A percentile compares a stretch with the other conserved stretches of the same genome.
These are phyloP conservation scores for Lasiosphaeriaceae sp. DNA, from an alignment of 495 filamentous ascomycete species.

Conservation along the genomic window DNA sequence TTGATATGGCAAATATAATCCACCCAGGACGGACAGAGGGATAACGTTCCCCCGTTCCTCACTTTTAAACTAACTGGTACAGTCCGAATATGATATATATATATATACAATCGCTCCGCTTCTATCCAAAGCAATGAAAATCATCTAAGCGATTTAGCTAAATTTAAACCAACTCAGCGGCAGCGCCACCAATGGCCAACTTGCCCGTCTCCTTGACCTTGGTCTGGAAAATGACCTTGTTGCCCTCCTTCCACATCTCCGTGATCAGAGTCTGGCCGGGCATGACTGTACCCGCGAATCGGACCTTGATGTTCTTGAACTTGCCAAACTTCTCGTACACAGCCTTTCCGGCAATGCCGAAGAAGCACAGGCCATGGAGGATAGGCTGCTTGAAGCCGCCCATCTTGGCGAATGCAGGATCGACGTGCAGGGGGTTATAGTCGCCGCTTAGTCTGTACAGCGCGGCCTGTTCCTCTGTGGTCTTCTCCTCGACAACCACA, in stretches of 20 bases:
- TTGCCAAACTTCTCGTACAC: slow-evolving; percentile 78
- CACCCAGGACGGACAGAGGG: too few relatives aligned
- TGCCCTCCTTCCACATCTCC: slow-evolving; percentile 98
- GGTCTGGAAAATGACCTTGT: slow-evolving; percentile 84
- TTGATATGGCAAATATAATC: too few relatives aligned
- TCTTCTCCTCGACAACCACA: slow-evolving; percentile 80
- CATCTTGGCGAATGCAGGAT: slow-evolving; percentile 89
- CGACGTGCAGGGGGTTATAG: slow-evolving; percentile 86
- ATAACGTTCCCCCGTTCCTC: too few relatives aligned
- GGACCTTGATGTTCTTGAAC: slow-evolving; percentile 92
- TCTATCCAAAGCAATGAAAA: too few relatives aligned
- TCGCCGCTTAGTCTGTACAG: slow-evolving; percentile 94
- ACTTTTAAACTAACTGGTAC: too few relatives aligned
- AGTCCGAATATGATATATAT: too few relatives aligned
- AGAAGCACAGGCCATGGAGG: slow-evolving; percentile 92
- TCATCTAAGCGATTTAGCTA: too few relatives aligned
- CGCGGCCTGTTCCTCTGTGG: slow-evolving; percentile 88
- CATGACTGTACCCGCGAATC: slow-evolving; percentile 88
- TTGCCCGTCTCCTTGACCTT: slow-evolving; percentile 97
- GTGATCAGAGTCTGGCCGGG: slow-evolving; percentile 93
- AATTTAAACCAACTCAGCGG: slow-evolving; percentile 62
- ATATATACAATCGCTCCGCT: background rate
- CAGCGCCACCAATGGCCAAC: slow-evolving; percentile 81
- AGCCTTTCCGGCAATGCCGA: slow-evolving; percentile 87
- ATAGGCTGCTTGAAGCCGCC: slow-evolving; percentile 96